A percentile compares a stretch with the other conserved stretches of the same genome.
phyloP scores from a whole-genome alignment of 78 protist species.

The Goniomonas avonlea region DNA sequence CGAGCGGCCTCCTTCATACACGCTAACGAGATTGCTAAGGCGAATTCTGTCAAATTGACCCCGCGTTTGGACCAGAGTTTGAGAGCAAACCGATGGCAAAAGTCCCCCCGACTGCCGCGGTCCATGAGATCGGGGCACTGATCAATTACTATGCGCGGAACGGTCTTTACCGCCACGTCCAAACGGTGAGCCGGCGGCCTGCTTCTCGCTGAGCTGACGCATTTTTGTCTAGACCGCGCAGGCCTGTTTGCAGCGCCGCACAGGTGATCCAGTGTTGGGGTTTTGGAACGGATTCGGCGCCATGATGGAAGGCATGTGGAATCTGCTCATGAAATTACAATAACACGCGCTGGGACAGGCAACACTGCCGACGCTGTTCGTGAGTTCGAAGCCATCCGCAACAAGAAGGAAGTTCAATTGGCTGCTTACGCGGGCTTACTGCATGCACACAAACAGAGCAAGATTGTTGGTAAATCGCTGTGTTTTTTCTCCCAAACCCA shows the following conservation, averaged over 20 bases:
- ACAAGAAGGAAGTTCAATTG: background rate
- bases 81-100: too few species aligned
- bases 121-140: background rate
- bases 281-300: background rate
- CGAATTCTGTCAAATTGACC: too few species aligned
- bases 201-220: too few species aligned
- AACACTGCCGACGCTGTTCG: conserved; percentile 8
- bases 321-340: too few species aligned
- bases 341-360: too few species aligned
- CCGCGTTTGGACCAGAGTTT: too few species aligned
- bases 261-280: background rate
- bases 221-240: too few species aligned
- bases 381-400: background rate
- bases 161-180: background rate
- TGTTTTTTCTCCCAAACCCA: too few species aligned
- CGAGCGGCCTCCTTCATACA: too few species aligned
- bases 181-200: too few species aligned
- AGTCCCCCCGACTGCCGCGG: too few species aligned
- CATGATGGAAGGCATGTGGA: background rate
- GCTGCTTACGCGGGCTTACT: background rate
- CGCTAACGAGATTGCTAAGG: too few species aligned
- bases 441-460: background rate
- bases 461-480: conserved; percentile 2
- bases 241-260: background rate
- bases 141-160: background rate